phyloP scores from a whole-genome alignment of 352 stramenopile genomes.

The Phytopythium ostracodes region DNA sequence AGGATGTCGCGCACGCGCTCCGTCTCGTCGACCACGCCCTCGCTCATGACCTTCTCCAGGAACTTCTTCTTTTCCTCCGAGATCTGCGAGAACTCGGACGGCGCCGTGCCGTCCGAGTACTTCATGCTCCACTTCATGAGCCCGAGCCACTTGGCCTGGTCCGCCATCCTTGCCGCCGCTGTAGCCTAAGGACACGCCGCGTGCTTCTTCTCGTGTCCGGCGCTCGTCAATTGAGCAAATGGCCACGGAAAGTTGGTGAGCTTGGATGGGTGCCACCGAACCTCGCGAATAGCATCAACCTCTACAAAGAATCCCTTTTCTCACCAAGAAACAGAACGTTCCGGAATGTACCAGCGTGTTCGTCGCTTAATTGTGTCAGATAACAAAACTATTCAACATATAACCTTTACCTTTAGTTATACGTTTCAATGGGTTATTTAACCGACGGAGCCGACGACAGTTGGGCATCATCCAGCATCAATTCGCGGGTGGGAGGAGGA shows the following conservation, averaged over 20 bases:
- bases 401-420: neutral
- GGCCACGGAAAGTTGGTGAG: neutral
- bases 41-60: conserved; percentile 80
- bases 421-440: too few relatives aligned
- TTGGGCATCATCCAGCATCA: neutral
- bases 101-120: conserved; percentile 74
- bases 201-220: neutral
- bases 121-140: conserved; percentile 89
- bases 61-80: conserved; percentile 74
- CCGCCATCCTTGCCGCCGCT: conserved; percentile 14
- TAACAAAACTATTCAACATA: neutral
- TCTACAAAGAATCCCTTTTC: neutral
- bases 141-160: conserved; percentile 86
- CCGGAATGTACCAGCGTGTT: conserved; percentile 1
- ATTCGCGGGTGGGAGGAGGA: neutral
- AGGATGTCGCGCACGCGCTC: conserved; percentile 83
- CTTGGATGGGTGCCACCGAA: neutral
- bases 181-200: neutral
- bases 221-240: neutral
- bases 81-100: conserved; percentile 62
- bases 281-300: conserved; percentile 1
- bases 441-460: neutral
- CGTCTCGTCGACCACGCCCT: conserved; percentile 82
- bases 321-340: conserved; percentile 5
- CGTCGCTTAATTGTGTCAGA: neutral